Evolutionary conservation across 2,329 filamentous ascomycete genomes (phyloP), one percentile per base, ranked within the genome.

Genomic region (Basipetospora chlamydospora): DNA sequence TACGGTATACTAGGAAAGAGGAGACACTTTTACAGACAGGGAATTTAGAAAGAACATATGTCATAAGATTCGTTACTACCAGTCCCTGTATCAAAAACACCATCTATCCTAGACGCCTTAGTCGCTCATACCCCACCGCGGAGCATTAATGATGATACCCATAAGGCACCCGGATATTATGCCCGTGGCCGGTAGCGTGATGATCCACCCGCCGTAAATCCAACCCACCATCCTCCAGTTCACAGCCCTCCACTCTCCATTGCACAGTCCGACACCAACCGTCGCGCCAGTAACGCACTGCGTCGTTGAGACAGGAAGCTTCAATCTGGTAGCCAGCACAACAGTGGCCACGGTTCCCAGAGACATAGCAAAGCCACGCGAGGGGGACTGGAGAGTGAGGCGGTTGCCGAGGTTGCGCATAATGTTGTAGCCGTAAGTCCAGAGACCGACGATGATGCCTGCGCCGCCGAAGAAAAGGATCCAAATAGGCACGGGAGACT

Each of bases 231-330:
- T 72, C 40, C 70, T 63, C 67, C 69, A 77, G 57, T 77, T 77
- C 46, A 77, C 69, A 17, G 70, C 66, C 33, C 64, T 61, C 59
- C 63, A 66, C 29, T 64, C 64, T 17, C 71, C 71, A 32, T 69
- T 73, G 55, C 70, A 74, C 12, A 77, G 62, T 39, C 70, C 73
- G 32, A 77, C 72, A 39, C 72, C 72, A 29, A 76, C 71, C n/a
- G 71, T 75, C 25, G 70, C 66, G 31, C 72, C 72, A 26, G 65
- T 72, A 46, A 75, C 74, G 50, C 73, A 78, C 56, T 77, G 73
- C 0, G 73, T 76, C 1, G 74, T 79, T 2, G 72, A 77, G 20
- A 79, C 64, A 2, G 74, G 74, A 2, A 79, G 65, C 36, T 66
- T 60, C 22, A 68, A 55, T 39, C 71, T 70, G 1, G 75, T 77